Conservation (phyloP, 2,329 filamentous ascomycete species). For the Boeremia lycopersici region DNA sequence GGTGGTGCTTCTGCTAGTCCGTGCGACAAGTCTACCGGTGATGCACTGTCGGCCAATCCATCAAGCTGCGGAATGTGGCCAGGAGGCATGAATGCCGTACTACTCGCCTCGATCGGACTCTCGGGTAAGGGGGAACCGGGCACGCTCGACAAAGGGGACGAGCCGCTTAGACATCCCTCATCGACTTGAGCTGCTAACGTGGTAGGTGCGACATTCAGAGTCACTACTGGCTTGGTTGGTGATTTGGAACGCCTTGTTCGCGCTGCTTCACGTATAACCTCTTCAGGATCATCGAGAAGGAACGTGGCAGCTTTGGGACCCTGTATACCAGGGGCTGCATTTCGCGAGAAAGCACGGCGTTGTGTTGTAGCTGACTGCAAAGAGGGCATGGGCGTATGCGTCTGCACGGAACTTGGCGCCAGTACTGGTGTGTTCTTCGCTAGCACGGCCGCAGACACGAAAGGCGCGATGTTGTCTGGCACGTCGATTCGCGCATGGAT, state of each 20-base stretch:
- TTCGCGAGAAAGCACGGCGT: slow-evolving; percentile 10
- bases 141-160: slow-evolving; percentile 19
- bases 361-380: not conserved
- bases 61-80: slow-evolving; percentile 14
- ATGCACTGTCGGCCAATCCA: slow-evolving; percentile 8
- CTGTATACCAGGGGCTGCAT: slow-evolving; percentile 20
- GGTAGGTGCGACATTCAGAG: not conserved
- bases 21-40: not conserved
- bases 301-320: slow-evolving; percentile 25
- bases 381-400: not conserved
- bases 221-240: slow-evolving; percentile 9
- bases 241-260: slow-evolving; percentile 14
- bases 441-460: not conserved
- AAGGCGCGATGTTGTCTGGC: slow-evolving; percentile 1
- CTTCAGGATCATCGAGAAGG: slow-evolving; percentile 29
- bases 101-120: not conserved
- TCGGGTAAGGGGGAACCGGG: slow-evolving; percentile 17
- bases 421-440: not conserved
- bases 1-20: not conserved
- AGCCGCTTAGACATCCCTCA: not conserved
- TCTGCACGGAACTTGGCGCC: not conserved
- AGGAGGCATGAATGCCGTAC: not conserved
- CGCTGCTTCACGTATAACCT: slow-evolving; percentile 24
- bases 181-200: not conserved
- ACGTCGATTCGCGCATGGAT: slow-evolving; percentile 1